These are phyloP conservation scores for Bipolaris zeicola DNA, from an alignment of 2,329 filamentous ascomycete genomes.

Conservation along the genomic window DNA sequence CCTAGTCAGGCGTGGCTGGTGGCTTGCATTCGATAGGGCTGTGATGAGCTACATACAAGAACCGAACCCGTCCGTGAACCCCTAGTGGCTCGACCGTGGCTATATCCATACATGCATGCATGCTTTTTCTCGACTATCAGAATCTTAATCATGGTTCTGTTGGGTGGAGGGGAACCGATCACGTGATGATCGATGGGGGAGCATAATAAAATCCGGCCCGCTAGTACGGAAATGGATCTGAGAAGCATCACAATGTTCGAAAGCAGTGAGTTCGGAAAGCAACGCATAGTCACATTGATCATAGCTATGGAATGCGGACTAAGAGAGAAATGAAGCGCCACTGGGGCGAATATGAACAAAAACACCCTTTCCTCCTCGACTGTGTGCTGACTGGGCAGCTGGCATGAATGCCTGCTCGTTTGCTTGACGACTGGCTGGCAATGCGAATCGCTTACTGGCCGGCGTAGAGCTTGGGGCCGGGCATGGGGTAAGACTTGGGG, in stretches of 20 bases:
- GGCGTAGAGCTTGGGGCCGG: slow-evolving; percentile 38
- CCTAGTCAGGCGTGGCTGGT: too few species aligned
- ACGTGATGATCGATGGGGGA: neutral
- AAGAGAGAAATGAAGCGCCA: slow-evolving; percentile 6
- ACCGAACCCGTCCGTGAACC: too few species aligned
- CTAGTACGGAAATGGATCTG: neutral
- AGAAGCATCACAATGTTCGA: neutral
- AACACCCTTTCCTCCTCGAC: slow-evolving; percentile 1
- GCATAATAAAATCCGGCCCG: too few species aligned
- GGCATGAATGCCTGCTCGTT: neutral
- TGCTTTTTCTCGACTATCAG: too few species aligned
- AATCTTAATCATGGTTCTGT: neutral
- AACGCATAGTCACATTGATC: neutral
- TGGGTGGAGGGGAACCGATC: neutral
- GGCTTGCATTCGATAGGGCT: too few species aligned
- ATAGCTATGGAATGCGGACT: slow-evolving; percentile 3
- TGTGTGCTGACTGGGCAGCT: neutral
- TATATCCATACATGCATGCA: too few species aligned
- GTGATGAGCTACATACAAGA: too few species aligned
- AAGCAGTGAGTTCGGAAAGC: neutral
- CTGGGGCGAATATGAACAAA: slow-evolving; percentile 7
- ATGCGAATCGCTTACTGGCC: slow-evolving; percentile 14
- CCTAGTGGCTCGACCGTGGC: too few species aligned
- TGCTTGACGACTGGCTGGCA: neutral
- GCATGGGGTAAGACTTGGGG: slow-evolving; percentile 40